Evolutionary conservation across 2,329 filamentous ascomycete species (phyloP), one percentile per base, ranked within the genome.

Genomic region (Ophiostoma pallidulum): DNA sequence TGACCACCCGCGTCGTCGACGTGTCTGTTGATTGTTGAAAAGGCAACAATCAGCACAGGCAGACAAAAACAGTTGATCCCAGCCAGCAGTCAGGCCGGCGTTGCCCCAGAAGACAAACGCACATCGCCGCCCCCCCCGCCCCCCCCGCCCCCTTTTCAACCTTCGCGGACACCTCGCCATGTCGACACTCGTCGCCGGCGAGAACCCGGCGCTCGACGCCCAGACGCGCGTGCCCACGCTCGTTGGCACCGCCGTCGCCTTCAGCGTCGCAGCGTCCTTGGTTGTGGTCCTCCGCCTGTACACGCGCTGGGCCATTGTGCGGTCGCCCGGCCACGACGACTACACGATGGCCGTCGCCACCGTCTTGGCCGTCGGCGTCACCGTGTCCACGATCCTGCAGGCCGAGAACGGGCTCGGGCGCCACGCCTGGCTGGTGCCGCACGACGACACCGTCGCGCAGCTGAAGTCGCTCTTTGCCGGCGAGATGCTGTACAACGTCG

Each of bases 401-500:
- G 51, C 57, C 8, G 39, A 58, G 18, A 56, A 57, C 45, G 58
- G 56, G 14, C 50, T 62, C 2, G 60, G 60, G 1, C 51, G 49
- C 5, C 60, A 62, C 40, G 39, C 39, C 4, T 59, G 57, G 59
- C 32, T 57, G 31, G 56, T 59, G 5, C 48, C 42, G 20, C 31
- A 45, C 12, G 45, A 50, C 1, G 51, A 55, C 22, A 51, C 48
- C 14, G 48, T 54, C 10, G 40, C 45, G 9, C 60, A 62, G 48
- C 52, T 61, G 35, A 59, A 58, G 54, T 53, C 56, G 0, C 56
- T 67, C 7, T 63, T 60, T 39, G 49, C 56, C 8, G 58, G 59
- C n/a, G 62, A 66, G 20, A 38, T 64, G 22, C 51, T 60, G 19
- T 67, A 66, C 55, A 65, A 64, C 52, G 19, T 60, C 18, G 53